Conservation (phyloP, 352 stramenopile species). For the Blastocystis sp. region DNA sequence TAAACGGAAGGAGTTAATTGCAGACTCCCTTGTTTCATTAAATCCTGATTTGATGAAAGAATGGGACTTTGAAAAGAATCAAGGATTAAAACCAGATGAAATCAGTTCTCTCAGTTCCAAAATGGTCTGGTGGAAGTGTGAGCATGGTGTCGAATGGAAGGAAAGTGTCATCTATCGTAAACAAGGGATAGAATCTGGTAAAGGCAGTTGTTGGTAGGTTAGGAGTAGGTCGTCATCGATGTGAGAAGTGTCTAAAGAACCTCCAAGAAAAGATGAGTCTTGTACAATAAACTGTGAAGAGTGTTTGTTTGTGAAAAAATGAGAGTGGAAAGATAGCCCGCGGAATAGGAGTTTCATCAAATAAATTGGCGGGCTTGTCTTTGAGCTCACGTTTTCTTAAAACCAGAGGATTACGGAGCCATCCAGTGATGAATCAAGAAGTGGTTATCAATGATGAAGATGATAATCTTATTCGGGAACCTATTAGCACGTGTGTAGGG, state of each 20-base stretch:
- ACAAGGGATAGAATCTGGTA: background rate
- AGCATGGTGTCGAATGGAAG: slow-evolving; percentile 61
- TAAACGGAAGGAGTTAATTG: background rate
- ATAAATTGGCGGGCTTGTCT: background rate
- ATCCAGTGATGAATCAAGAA: background rate
- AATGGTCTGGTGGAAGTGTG: slow-evolving; percentile 47
- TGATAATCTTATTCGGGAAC: too few relatives aligned
- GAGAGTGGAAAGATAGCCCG: background rate
- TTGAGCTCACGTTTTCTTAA: background rate
- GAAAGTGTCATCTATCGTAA: background rate
- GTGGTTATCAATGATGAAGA: background rate
- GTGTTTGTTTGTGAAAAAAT: slow-evolving; percentile 34
- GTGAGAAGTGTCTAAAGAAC: background rate
- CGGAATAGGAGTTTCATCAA: background rate
- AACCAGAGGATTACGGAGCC: background rate
- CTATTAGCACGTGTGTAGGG: too few relatives aligned
- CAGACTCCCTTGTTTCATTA: background rate
- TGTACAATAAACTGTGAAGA: background rate
- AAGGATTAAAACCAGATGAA: background rate
- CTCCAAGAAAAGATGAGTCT: background rate
- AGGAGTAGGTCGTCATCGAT: slow-evolving; percentile 5
- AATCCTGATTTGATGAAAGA: background rate
- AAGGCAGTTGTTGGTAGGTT: background rate
- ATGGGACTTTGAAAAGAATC: slow-evolving; percentile 51
- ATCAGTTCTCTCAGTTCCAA: background rate